Percentiles rank a stretch among this genome's conserved stretches.
Conservation (phyloP, 1,284 basidiomycete species). For the Cutaneotrichosporon sp. region DNA sequence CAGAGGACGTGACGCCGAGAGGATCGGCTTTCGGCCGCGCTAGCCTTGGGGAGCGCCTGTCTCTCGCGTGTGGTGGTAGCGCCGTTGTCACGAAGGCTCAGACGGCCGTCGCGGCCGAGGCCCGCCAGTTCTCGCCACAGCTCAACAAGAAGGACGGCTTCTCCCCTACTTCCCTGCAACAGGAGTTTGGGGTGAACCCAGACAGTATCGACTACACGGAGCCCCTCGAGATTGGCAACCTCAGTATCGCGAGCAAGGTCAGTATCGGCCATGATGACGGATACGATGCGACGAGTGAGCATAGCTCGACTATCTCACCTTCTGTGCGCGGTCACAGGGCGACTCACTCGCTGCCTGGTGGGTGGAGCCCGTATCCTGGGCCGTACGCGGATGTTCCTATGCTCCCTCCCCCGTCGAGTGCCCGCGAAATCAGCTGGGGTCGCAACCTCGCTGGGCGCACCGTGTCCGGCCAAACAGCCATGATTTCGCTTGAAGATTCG, state of each 20-base stretch:
- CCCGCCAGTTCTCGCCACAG: neutral
- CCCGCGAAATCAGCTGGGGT: constrained; percentile 17
- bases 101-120: neutral
- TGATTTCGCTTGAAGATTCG: constrained; percentile 10
- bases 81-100: constrained; percentile 5
- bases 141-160: constrained; percentile 2
- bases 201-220: constrained; percentile 20
- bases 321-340: neutral
- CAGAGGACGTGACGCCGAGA: constrained; percentile 8
- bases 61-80: constrained; percentile 4
- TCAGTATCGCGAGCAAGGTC: constrained; percentile 3
- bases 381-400: neutral
- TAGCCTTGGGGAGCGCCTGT: constrained; percentile 21
- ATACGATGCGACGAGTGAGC: constrained; percentile 13
- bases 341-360: neutral
- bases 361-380: neutral
- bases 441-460: constrained; percentile 19
- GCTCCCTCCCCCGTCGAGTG: neutral
- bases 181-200: constrained; percentile 10
- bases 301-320: constrained; percentile 4
- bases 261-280: constrained; percentile 10
- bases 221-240: constrained; percentile 22
- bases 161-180: neutral
- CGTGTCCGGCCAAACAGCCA: constrained; percentile 14
- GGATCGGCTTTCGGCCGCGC: neutral